Base-by-base conservation (phyloP, 1,139 yeast genomes). In the Nakaseomyces glabratus region DNA sequence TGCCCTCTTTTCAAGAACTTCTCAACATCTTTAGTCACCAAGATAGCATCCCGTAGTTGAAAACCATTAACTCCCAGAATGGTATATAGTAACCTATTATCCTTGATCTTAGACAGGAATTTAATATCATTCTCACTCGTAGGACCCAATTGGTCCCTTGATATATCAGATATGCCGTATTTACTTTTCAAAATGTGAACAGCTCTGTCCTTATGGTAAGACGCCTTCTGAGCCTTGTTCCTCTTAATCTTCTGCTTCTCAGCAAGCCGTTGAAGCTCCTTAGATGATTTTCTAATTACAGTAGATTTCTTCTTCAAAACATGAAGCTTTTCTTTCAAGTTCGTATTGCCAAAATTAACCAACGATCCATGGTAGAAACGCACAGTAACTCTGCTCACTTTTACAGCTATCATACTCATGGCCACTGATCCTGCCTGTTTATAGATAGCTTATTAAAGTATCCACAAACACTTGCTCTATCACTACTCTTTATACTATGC, bases 41-140 rank as follows among this genome's bases (percentile, higher is more conserved):
- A 48, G 33, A 61, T 63, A 0, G 82, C 69, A 51, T 80, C 84
- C 34, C 65, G 58, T 16, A 80, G 44, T 48, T 73, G 79, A 20
- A 61, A 62, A 3, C 68, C 73, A 31, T 71, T 69, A 1, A 75
- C 65, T 3, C 88, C 86, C 18, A 80, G 52, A 6, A 77, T 59
- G 1, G 68, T 61, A 43, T 69, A 66, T 31, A 72, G 47, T 33
- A 78, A 53, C 33, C 69, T 56, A 33, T 61, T 58, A 45, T 75
- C 73, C 6, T 40, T 49, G 4, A 52, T 48, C 13, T 37, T 25
- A 3, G 47, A 43, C 35, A 66, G 53, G 20, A 60, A 52, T 13
- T 47, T 40, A 11, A 59, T 30, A 45, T 60, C 65, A 3, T 54
- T 48, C 18, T 52, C 44, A 26, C 58, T 53, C 2, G 52, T 44